Evolutionary conservation across 1,284 basidiomycete genomes (phyloP).

Genomic region (Heimioporus retisporus): DNA sequence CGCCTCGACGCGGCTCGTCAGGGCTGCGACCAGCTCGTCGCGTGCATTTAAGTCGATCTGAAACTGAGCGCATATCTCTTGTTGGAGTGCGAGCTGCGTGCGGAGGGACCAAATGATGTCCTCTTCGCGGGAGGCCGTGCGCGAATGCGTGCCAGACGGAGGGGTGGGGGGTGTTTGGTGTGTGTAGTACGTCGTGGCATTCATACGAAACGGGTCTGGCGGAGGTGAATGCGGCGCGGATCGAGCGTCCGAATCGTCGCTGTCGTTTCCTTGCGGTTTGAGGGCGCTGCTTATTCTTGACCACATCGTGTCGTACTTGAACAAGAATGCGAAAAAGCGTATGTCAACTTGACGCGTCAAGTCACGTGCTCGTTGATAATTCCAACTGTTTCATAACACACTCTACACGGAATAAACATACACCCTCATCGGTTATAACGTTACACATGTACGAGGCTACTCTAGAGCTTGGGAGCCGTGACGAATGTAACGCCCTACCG

Average conservation of each 20-base stretch:
- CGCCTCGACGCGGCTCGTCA: conserved; percentile 62
- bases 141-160: conserved; percentile 60
- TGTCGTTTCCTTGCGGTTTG: conserved; percentile 52
- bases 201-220: conserved; percentile 74
- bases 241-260: conserved; percentile 42
- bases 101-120: conserved; percentile 75
- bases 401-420: conserved; percentile 7
- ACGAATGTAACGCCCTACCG: conserved; percentile 50
- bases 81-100: conserved; percentile 75
- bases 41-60: conserved; percentile 76
- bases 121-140: conserved; percentile 75
- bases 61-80: conserved; percentile 77
- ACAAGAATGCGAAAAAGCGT: not conserved
- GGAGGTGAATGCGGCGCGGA: not conserved
- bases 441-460: not conserved
- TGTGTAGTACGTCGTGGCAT: conserved; percentile 77
- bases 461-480: conserved; percentile 49
- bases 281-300: conserved; percentile 67
- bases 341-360: conserved; percentile 36
- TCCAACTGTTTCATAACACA: not conserved
- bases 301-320: conserved; percentile 58
- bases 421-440: conserved; percentile 12
- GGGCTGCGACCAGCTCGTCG: conserved; percentile 73
- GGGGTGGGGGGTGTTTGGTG: conserved; percentile 76
- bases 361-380: conserved; percentile 33